Conservation (phyloP, 2,329 filamentous ascomycete genomes). For the Penicillium occitanis region DNA sequence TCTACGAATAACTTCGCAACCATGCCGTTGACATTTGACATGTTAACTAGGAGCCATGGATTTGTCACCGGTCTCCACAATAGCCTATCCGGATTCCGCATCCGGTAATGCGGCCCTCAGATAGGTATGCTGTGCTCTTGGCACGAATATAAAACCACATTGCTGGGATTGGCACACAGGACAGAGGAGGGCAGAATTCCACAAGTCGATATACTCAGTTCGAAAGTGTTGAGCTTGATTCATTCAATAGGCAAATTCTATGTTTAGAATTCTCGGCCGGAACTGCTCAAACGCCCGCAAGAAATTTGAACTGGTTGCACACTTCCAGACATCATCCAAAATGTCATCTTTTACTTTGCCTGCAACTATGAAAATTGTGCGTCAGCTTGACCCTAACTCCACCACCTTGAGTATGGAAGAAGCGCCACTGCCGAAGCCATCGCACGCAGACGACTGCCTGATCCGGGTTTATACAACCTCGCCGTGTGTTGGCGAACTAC, state of each 20-base stretch:
- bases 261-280: conserved; percentile 3
- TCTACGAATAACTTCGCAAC: neutral
- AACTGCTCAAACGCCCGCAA: neutral
- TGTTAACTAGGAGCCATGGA: neutral
- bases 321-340: neutral
- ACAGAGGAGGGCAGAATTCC: neutral
- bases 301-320: conserved; percentile 1
- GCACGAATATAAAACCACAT: conserved; percentile 9
- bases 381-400: conserved; percentile 12
- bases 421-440: conserved; percentile 14
- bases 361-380: conserved; percentile 15
- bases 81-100: neutral
- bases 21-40: neutral
- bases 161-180: neutral
- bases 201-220: neutral
- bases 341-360: conserved; percentile 14
- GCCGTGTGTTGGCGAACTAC: conserved; percentile 15
- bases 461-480: conserved; percentile 15
- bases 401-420: conserved; percentile 16
- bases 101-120: neutral
- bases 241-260: neutral
- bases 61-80: neutral
- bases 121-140: neutral
- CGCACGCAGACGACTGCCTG: conserved; percentile 17
- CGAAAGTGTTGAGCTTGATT: neutral